Evolutionary conservation across 73 alveolate genomes (phyloP), one percentile per base, ranked within the genome.

Genomic region (Paramecium primaurelia): DNA sequence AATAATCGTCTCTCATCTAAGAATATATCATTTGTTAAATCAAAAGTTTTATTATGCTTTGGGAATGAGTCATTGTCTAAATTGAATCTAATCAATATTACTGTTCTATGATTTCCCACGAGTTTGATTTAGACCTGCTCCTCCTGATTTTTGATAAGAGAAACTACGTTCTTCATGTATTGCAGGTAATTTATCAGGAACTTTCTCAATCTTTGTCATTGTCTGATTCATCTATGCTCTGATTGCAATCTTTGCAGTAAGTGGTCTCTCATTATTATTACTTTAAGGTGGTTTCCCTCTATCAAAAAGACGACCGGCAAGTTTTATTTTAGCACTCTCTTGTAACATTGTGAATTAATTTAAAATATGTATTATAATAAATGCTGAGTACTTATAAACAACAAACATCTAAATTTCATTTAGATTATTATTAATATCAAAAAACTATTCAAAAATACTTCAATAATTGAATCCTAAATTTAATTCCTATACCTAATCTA

Each of bases 1-100:
- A 26, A 20, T 20, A 40, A 47, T 45, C 77, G 71, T 44, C 91
- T 80, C 30, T 80, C 91, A 80, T 80, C 91, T 80, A 80, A 28
- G 26, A 26, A 80, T 22, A 80, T 80, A 38, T 80, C 71, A 47
- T 47, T 36, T 44, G 91, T 18, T 26, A 49, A 32, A 44, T 80
- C 91, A 47, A 42, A 49, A 28, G 75, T 45, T 10, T 40, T 26
- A 47, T 42, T 80, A 12, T 80, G 20, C 34, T 75, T 68, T 6
- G 47, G 84, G 49, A 68, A 68, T 68, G 84, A 22, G 9, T 68
- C 84, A 68, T 68, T 68, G 30, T 32, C 84, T 68, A 22, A 59
- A 34, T 68, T 34, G 28, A 34, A 68, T 34, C 20, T 68, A 68
- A 32, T 68, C 47, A 68, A 32, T 38, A 16, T 22, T 75, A 75